A percentile compares a stretch with the other conserved stretches of the same genome.
Conservation (phyloP, 305 asterid genomes). For the Solanum aculeatissimum region DNA sequence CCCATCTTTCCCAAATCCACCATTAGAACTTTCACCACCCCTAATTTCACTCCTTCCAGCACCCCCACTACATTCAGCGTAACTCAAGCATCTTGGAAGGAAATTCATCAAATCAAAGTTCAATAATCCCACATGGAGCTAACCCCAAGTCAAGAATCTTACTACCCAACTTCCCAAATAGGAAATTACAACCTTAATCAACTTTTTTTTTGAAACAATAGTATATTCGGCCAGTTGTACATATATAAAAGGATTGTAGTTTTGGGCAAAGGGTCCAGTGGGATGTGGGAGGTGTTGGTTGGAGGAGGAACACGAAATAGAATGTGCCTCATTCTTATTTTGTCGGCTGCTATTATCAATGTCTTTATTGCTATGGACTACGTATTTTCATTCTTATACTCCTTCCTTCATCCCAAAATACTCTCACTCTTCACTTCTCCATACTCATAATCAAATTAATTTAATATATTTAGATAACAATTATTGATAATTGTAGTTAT, state of each 20-base stretch:
- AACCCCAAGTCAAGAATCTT: not conserved
- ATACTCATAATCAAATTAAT: no score
- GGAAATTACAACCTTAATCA: not conserved
- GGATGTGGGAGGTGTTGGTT: constrained; percentile 9
- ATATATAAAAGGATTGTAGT: not conserved
- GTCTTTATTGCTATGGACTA: no score
- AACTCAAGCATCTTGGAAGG: constrained; percentile 21
- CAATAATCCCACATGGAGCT: constrained; percentile 17
- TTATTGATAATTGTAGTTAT: no score
- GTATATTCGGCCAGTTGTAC: not conserved
- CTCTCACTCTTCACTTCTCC: no score
- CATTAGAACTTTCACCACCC: not conserved
- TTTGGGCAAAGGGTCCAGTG: not conserved
- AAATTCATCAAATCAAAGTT: constrained; percentile 18
- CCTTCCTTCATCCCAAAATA: no score
- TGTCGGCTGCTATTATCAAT: not conserved
- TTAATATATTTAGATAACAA: no score
- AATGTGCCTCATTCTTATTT: constrained; percentile 4
- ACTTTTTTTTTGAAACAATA: not conserved
- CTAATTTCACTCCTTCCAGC: not conserved
- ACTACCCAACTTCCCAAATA: not conserved
- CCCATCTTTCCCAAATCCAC: constrained; percentile 14
- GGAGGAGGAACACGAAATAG: constrained; percentile 7
- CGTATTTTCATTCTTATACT: no score
- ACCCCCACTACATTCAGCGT: constrained; percentile 1